A percentile compares a stretch with the other conserved stretches of the same genome.
phyloP scores from a whole-genome alignment of 139 green algal genomes.

The Picochlorum costavermella region DNA sequence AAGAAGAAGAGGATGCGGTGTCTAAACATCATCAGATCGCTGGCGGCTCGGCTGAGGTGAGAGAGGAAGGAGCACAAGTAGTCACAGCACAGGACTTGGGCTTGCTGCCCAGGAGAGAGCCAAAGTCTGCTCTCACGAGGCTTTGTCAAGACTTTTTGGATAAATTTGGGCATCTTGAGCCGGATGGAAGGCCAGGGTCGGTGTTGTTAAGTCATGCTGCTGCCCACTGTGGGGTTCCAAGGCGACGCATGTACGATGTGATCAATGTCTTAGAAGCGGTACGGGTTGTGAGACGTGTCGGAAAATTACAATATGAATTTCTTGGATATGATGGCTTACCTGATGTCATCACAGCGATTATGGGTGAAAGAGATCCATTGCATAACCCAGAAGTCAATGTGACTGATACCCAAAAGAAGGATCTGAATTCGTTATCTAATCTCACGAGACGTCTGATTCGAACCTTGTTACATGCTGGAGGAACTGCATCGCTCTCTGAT shows the following conservation, averaged over 20 bases:
- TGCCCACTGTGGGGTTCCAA: conserved; percentile 41
- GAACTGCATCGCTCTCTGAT: conserved; percentile 26
- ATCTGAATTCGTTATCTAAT: conserved; percentile 36
- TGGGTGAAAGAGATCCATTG: conserved; percentile 16
- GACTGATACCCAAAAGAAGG: neutral
- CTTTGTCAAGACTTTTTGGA: conserved; percentile 45
- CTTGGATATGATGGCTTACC: conserved; percentile 38
- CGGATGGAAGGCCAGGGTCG: conserved; percentile 13
- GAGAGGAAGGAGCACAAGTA: neutral
- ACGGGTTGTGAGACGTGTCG: conserved; percentile 42
- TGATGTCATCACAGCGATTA: conserved; percentile 22
- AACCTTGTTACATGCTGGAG: conserved; percentile 29
- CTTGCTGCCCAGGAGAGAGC: neutral
- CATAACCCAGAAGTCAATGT: neutral
- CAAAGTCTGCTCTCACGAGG: conserved; percentile 35
- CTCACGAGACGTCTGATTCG: conserved; percentile 33
- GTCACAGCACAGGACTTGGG: neutral
- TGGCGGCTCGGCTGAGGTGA: neutral
- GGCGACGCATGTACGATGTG: conserved; percentile 76
- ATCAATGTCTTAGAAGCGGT: conserved; percentile 76
- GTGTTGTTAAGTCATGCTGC: conserved; percentile 46
- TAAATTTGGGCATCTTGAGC: conserved; percentile 29
- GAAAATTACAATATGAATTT: conserved; percentile 46
- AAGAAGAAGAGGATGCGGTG: conserved; percentile 3
- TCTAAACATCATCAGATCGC: neutral